Evolutionary conservation across 257 asterid genomes (phyloP), one percentile per base, ranked within the genome.

Genomic region (Salvia hispanica): DNA sequence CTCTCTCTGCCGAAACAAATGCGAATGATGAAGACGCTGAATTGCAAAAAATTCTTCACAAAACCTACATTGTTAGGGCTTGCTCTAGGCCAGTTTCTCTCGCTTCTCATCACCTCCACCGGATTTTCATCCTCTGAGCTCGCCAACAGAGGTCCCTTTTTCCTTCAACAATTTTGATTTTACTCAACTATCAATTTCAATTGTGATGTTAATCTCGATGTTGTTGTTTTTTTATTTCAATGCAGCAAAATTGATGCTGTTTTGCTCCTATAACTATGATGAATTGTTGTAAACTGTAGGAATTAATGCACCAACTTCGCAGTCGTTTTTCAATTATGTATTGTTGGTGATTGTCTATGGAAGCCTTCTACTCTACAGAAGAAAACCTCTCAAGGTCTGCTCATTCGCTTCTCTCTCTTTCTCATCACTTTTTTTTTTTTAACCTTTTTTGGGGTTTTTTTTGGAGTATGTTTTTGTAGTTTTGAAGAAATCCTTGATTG

Each of bases 291-390:
- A 5, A 60, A 64, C 53, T 40, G 43, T 70, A 92, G 98, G 98
- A 61, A 83, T 92, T 43, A 87, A 92, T 74, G 98, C 95, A 73
- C 95, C 98, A 33, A 92, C 98, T 3, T 92, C 98, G 9, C 98
- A 92, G 80, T 92, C 98, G 33, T 87, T 92, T 71, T 67, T 92
- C 51, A 92, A 92, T 76, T 92, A 92, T 76, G 80, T 81, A 31
- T 75, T 89, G 4, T 80, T 92, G 89, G 92, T 91, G 25, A 73
- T 92, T 72, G 75, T 84, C 21, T 89, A 89, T 78, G 98, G 98
- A 64, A 76, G 84, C 64, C 61, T 80, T 70, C 65, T 89, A 92
- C 69, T 92, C 40, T 83, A 75, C 76, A 73, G 95, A 79, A 66
- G 86, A 75, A 55, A 87, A 52, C 78, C 88, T 16, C 87, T 89